Conservation (phyloP, 305 asterid species). For the Rubia occidens region DNA sequence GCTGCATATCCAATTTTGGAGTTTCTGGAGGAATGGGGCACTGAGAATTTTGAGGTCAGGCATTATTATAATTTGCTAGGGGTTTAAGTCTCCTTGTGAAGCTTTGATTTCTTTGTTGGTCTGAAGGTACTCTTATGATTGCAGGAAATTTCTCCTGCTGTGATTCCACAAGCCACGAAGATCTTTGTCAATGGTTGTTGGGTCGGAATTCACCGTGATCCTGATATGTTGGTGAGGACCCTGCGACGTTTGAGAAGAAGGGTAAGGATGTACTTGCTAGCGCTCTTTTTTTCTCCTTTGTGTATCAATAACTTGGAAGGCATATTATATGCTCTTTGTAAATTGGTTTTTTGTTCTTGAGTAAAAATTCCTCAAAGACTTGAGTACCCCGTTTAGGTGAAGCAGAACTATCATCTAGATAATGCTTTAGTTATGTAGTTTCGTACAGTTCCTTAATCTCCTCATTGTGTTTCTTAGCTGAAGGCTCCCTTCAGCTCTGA, state of each 20-base stretch:
- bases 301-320: too few species aligned
- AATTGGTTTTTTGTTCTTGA: neutral
- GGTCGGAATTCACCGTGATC: conserved; percentile 98
- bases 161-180: conserved; percentile 89
- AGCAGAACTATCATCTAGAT: neutral
- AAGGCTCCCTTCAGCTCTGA: neutral
- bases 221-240: conserved; percentile 90
- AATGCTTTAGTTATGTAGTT: neutral
- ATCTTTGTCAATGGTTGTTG: conserved; percentile 95
- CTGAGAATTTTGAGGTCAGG: conserved; percentile 93
- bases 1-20: conserved; percentile 96
- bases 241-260: conserved; percentile 86
- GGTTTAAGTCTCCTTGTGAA: conserved; percentile 5
- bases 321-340: neutral
- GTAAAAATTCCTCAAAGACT: neutral
- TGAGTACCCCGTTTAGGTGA: neutral
- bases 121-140: conserved; percentile 12
- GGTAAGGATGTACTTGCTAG: conserved; percentile 36
- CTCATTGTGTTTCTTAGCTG: neutral
- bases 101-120: neutral
- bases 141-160: conserved; percentile 97
- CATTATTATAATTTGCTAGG: conserved; percentile 9
- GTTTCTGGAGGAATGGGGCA: conserved; percentile 97
- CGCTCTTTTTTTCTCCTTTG: neutral
- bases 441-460: neutral